Evolutionary conservation across 352 stramenopile species (phyloP).

Genomic region (Stephanocyclus meneghinianus): DNA sequence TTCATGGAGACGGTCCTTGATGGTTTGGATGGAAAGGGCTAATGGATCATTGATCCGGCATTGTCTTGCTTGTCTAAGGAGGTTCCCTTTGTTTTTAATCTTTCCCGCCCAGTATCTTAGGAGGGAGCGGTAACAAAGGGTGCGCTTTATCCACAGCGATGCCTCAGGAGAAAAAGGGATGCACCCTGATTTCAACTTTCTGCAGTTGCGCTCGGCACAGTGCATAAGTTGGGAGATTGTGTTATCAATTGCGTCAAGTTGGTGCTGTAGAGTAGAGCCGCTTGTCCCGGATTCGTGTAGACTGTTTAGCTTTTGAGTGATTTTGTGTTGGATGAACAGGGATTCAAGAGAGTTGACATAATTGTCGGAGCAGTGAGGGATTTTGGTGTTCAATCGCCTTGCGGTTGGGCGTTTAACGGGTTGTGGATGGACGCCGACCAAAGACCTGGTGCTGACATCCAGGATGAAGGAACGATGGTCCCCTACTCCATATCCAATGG

Average conservation of each 20-base stretch:
- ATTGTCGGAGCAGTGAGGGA: background rate
- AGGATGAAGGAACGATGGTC: background rate
- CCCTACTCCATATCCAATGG: background rate
- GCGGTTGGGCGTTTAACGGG: background rate
- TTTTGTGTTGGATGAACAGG: background rate
- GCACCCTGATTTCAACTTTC: conserved; percentile 35
- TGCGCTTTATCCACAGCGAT: too few relatives aligned
- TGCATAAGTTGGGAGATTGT: conserved; percentile 18
- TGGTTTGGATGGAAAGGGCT: conserved; percentile 7
- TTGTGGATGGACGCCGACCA: background rate
- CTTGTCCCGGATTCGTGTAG: background rate
- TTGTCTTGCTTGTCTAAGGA: conserved; percentile 12
- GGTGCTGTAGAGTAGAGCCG: background rate
- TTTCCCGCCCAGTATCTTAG: background rate
- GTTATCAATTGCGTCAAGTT: conserved; percentile 20
- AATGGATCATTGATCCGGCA: conserved; percentile 15
- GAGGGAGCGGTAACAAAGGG: background rate
- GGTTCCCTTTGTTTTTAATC: conserved; percentile 3
- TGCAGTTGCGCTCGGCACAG: conserved; percentile 32
- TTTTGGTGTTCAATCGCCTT: conserved; percentile 10
- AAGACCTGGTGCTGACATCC: too few relatives aligned
- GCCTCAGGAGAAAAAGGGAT: conserved; percentile 13
- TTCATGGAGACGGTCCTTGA: conserved; percentile 20
- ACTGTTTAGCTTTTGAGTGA: too few relatives aligned
- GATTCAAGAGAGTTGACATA: conserved; percentile 8